Percentiles rank a stretch among this genome's conserved stretches.
These are phyloP conservation scores for Acmispon strigosus DNA, from an alignment of 306 rosid species.

Conservation along the genomic window DNA sequence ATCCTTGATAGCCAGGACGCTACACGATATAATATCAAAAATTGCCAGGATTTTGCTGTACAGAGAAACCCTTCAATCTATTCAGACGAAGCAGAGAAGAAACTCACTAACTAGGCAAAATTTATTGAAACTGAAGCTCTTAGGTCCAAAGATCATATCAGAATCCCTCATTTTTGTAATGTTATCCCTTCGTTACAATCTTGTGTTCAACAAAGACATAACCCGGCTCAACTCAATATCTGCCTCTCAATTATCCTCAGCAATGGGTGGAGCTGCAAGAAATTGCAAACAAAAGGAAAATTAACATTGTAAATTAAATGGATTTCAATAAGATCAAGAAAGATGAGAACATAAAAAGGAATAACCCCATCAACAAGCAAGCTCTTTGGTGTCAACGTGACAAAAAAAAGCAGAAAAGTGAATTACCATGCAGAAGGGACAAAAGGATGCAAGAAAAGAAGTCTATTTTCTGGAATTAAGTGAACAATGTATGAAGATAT, in stretches of 20 bases:
- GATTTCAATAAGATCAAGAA: not conserved
- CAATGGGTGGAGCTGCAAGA: slow-evolving; percentile 35
- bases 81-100: not conserved
- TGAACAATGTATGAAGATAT: slow-evolving; percentile 7
- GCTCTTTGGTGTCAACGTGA: not conserved
- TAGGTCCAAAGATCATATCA: slow-evolving; percentile 27
- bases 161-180: slow-evolving; percentile 57
- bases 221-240: slow-evolving; percentile 25
- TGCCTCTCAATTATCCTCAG: slow-evolving; percentile 33
- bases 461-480: not conserved
- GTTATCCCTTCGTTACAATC: slow-evolving; percentile 34
- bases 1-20: slow-evolving; percentile 41
- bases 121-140: slow-evolving; percentile 22
- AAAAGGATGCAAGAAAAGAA: slow-evolving; percentile 28
- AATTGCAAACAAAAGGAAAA: slow-evolving; percentile 8
- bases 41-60: slow-evolving; percentile 48
- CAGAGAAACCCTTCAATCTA: slow-evolving; percentile 35
- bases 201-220: slow-evolving; percentile 34
- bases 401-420: slow-evolving; percentile 12
- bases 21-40: slow-evolving; percentile 31
- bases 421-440: slow-evolving; percentile 45
- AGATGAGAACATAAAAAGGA: too few relatives aligned
- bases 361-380: slow-evolving; percentile 57
- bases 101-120: slow-evolving; percentile 41
- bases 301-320: not conserved